Evolutionary conservation across 2,329 filamentous ascomycete genomes (phyloP).

Genomic region (Rhinocladiella similis): DNA sequence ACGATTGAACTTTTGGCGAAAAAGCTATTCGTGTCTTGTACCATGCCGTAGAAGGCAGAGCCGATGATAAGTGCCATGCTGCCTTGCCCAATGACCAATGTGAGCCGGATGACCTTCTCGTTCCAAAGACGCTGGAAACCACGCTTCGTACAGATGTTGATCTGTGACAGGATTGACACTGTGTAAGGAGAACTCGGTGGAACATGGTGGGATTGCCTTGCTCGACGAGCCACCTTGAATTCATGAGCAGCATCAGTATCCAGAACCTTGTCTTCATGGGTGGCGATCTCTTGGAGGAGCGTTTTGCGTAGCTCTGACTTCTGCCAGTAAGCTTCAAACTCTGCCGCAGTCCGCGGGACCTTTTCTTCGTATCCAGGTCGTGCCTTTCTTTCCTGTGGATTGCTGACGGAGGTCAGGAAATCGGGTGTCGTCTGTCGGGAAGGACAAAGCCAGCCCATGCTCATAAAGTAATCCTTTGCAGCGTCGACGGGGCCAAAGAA

Average conservation of each 20-base stretch:
- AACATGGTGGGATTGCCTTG: not conserved
- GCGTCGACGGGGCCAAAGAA: slow-evolving; percentile 63
- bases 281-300: slow-evolving; percentile 41
- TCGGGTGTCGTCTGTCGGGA: slow-evolving; percentile 66
- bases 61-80: slow-evolving; percentile 69
- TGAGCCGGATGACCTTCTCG: slow-evolving; percentile 63
- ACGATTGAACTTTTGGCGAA: slow-evolving; percentile 76
- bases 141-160: slow-evolving; percentile 76
- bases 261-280: slow-evolving; percentile 75
- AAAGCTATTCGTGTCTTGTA: slow-evolving; percentile 67
- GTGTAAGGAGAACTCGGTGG: slow-evolving; percentile 52
- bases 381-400: slow-evolving; percentile 52
- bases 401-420: slow-evolving; percentile 65
- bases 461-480: slow-evolving; percentile 65
- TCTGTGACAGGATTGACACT: slow-evolving; percentile 62
- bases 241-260: slow-evolving; percentile 1
- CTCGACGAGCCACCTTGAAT: not conserved
- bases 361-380: slow-evolving; percentile 44
- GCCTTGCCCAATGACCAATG: slow-evolving; percentile 1
- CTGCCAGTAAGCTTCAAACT: slow-evolving; percentile 61
- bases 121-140: slow-evolving; percentile 75
- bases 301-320: slow-evolving; percentile 66
- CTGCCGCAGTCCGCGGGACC: slow-evolving; percentile 54
- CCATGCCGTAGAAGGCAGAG: slow-evolving; percentile 78
- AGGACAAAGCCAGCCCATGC: slow-evolving; percentile 62